A percentile compares a stretch with the other conserved stretches of the same genome.
Conservation (phyloP, 306 rosid species). For the Sicyos edulis region DNA sequence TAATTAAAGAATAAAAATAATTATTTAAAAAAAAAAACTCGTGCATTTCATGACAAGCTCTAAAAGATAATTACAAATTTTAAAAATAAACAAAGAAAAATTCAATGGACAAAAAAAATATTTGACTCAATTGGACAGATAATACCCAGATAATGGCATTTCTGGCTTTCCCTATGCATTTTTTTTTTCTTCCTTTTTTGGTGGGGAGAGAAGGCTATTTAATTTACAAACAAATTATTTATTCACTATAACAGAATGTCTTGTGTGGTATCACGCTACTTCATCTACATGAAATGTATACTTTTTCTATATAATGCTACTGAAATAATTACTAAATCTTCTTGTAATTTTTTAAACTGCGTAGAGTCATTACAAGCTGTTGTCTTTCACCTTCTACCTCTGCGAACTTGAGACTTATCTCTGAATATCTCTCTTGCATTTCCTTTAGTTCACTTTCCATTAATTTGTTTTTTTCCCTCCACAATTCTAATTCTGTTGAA, state of each 20-base stretch:
- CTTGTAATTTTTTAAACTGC: conserved; percentile 58
- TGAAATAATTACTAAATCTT: conserved; percentile 34
- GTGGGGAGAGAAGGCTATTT: background rate
- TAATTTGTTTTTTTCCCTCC: conserved; percentile 57
- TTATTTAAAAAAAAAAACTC: background rate
- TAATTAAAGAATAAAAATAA: no score
- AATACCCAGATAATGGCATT: no score
- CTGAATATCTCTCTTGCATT: conserved; percentile 98
- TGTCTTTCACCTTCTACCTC: conserved; percentile 99
- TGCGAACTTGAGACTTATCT: conserved; percentile 92
- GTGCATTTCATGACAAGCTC: background rate
- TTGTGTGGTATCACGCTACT: conserved; percentile 27
- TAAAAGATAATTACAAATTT: background rate
- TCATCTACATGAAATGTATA: conserved; percentile 43
- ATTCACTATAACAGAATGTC: conserved; percentile 34
- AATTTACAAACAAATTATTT: conserved; percentile 42
- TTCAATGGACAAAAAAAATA: background rate
- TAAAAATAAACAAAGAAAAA: no score
- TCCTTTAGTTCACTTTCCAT: conserved; percentile 95
- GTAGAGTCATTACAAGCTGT: conserved; percentile 80
- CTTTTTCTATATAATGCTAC: conserved; percentile 21
- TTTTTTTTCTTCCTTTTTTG: no score
- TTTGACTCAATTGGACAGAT: background rate
- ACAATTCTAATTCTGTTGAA: conserved; percentile 36
- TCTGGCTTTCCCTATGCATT: no score